Evolutionary conservation across 228 moss, liverwort and hornwort species (phyloP), one percentile per base, ranked within the genome.

Genomic region (Sphagnum magellanicum): DNA sequence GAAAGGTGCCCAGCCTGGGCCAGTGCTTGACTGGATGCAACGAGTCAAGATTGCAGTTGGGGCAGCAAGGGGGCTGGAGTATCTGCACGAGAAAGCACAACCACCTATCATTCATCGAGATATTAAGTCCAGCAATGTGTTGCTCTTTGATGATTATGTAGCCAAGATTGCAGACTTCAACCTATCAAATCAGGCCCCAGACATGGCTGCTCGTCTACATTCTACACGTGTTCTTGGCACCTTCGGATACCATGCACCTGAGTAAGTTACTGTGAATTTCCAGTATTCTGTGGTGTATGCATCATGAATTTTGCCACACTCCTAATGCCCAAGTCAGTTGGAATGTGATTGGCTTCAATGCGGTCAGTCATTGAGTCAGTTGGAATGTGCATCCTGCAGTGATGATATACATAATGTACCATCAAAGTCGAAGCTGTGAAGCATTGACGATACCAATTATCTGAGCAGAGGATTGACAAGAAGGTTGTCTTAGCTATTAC

Each of bases 81-180:
- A 98, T 71, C 80, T 98, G 17, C 98, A 98, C 72, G 98, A 98
- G 77, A 98, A 93, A 74, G 94, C 90, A 12, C 98, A 98, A 81
- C 98, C 98, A 50, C 66, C 92, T 51, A 98, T 98, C 74, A 98
- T 94, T 68, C 98, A 98, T 73, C 85, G 98, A 50, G 98, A 98
- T 63, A 98, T 98, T 50, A 98, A 98, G 79, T 98, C 98, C 16
- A 98, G 98, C 75, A 98, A 98, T 65, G 94, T 98, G 49, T 53
- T 98, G 49, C 87, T 98, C 6, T 98, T 98, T 71, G 98, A 98
- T 77, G 86, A 87, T 10, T 92, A 92, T 50, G 83, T 88, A 49
- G 91, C 98, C 8, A 98, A 98, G 80, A 94, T 98, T 70, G 98
- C 98, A 15, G 98, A 98, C 71, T 98, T 98, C 76, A 98, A 98